Conservation (phyloP, 257 asterid genomes). For the Forsythia viridissima region DNA sequence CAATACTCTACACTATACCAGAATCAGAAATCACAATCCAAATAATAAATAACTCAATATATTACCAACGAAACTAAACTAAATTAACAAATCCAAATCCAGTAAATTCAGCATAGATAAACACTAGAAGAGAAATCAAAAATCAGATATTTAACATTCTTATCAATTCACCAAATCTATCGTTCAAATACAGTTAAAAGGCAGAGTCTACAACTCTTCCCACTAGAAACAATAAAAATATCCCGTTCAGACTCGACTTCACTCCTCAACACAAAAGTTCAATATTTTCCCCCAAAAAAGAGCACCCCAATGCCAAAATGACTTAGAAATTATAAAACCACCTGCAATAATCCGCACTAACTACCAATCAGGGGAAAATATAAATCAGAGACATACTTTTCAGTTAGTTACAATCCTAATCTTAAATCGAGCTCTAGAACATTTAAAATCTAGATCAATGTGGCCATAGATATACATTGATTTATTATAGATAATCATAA, state of each 20-base stretch:
- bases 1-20: not conserved
- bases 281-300: not conserved
- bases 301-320: not conserved
- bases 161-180: not conserved
- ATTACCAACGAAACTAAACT: constrained; percentile 13
- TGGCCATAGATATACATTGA: not conserved
- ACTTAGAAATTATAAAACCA: not conserved
- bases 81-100: constrained; percentile 30
- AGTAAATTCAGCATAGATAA: not conserved
- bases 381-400: not conserved
- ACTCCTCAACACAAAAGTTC: not conserved
- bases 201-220: not conserved
- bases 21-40: constrained; percentile 18
- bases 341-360: not conserved
- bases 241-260: not conserved
- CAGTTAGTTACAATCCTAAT: not conserved
- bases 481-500: not conserved
- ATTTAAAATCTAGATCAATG: not conserved
- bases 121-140: not conserved
- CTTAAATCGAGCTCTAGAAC: not conserved
- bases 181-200: not conserved
- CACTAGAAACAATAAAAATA: not conserved
- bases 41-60: constrained; percentile 22
- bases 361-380: not conserved
- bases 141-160: not conserved